Evolutionary conservation across 192 early-diverging fungal genomes (phyloP).

Genomic region (Coemansia aciculifera): DNA sequence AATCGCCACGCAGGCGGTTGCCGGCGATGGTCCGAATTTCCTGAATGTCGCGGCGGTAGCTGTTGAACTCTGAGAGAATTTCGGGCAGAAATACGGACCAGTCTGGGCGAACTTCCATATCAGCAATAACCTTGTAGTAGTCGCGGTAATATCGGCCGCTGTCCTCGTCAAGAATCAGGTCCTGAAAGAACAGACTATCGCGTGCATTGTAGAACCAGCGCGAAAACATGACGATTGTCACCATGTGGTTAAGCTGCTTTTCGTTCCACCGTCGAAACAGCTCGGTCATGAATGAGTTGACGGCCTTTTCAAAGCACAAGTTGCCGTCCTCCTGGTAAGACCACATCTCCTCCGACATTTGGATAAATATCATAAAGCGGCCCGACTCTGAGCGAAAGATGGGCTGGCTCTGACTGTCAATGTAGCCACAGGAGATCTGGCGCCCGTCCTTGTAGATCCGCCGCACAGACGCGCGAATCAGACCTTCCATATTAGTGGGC

Average conservation of each 20-base stretch:
- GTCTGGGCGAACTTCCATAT: slow-evolving; percentile 71
- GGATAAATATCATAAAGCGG: slow-evolving; percentile 92
- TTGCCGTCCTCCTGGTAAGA: slow-evolving; percentile 97
- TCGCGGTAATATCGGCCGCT: slow-evolving; percentile 77
- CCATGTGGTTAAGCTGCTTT: slow-evolving; percentile 83
- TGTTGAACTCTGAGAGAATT: slow-evolving; percentile 47
- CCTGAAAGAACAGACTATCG: slow-evolving; percentile 46
- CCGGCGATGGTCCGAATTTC: slow-evolving; percentile 37
- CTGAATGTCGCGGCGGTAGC: slow-evolving; percentile 49
- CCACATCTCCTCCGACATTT: slow-evolving; percentile 98
- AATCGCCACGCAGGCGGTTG: slow-evolving; percentile 65
- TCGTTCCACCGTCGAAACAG: slow-evolving; percentile 86
- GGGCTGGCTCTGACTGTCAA: slow-evolving; percentile 74
- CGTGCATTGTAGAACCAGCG: slow-evolving; percentile 75
- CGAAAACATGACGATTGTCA: slow-evolving; percentile 94
- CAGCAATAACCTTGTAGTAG: slow-evolving; percentile 93
- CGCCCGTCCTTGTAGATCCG: slow-evolving; percentile 69
- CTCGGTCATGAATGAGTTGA: slow-evolving; percentile 85
- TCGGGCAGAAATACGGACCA: slow-evolving; percentile 63
- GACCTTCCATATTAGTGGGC: slow-evolving; percentile 66
- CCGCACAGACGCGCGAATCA: slow-evolving; percentile 77
- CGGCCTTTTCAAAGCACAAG: slow-evolving; percentile 89
- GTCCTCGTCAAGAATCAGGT: slow-evolving; percentile 55
- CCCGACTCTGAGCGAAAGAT: slow-evolving; percentile 94
- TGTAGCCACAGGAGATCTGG: slow-evolving; percentile 74